A percentile compares a stretch with the other conserved stretches of the same genome.
These are phyloP conservation scores for Brachypodium distachyon DNA, from an alignment of 202 grass and related monocot species.

Conservation along the genomic window DNA sequence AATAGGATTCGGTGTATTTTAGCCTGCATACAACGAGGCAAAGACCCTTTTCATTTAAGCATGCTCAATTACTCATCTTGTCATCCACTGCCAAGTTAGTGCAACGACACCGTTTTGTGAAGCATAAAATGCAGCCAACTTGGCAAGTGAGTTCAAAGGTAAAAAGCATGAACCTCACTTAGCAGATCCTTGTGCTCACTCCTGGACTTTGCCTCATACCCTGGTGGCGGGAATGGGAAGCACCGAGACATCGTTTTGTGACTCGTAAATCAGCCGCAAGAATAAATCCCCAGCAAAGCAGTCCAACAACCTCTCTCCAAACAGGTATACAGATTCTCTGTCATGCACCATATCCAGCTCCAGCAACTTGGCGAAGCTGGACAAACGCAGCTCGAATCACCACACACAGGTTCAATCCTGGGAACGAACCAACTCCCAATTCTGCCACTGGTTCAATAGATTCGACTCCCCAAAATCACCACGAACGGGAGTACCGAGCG, in stretches of 20 bases:
- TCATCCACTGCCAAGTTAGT: background rate
- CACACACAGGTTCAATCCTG: background rate
- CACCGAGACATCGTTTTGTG: constrained; percentile 72
- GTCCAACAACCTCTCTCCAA: background rate
- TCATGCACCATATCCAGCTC: constrained; percentile 34
- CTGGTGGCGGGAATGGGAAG: constrained; percentile 59
- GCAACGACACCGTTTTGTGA: background rate
- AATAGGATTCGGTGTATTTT: background rate
- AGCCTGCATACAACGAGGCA: background rate
- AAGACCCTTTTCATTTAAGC: background rate
- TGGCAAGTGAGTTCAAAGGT: constrained; percentile 1
- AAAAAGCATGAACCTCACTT: constrained; percentile 37
- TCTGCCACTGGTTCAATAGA: background rate
- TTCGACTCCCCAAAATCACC: background rate
- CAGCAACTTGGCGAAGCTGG: background rate
- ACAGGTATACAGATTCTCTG: background rate
- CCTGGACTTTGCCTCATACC: constrained; percentile 38
- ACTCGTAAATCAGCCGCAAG: background rate
- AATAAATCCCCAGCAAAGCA: background rate
- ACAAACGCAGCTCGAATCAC: background rate
- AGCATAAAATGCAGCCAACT: background rate
- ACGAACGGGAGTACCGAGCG: background rate
- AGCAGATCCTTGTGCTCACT: constrained; percentile 39
- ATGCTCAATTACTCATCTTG: background rate
- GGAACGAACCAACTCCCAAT: background rate